phyloP scores from a whole-genome alignment of 148 eudicot genomes.

The Camellia japonica region DNA sequence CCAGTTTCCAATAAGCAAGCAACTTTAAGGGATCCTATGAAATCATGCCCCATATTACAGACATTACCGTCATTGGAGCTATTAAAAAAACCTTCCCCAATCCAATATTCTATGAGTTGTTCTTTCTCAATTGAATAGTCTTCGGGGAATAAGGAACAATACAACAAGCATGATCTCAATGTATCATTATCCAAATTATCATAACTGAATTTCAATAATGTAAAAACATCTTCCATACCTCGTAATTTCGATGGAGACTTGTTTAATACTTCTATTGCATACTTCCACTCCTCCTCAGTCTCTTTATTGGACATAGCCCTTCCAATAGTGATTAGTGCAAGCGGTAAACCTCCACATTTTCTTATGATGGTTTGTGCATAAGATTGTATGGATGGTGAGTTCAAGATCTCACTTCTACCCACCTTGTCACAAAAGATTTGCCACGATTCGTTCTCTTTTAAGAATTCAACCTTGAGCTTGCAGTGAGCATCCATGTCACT shows the following conservation, averaged over 20 bases:
- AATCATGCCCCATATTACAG: slow-evolving; percentile 30
- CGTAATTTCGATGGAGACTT: slow-evolving; percentile 34
- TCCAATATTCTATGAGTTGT: slow-evolving; percentile 40
- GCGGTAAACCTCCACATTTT: slow-evolving; percentile 49
- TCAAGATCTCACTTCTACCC: slow-evolving; percentile 13
- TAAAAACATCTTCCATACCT: slow-evolving; percentile 42
- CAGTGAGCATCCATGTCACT: slow-evolving; percentile 45
- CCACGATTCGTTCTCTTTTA: slow-evolving; percentile 41
- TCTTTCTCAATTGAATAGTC: slow-evolving; percentile 43
- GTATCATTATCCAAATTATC: slow-evolving; percentile 29
- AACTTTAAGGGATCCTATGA: slow-evolving; percentile 35
- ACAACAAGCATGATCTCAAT: slow-evolving; percentile 33
- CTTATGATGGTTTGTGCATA: slow-evolving; percentile 30
- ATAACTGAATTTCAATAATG: slow-evolving; percentile 34
- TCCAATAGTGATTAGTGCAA: slow-evolving; percentile 45
- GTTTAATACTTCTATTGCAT: slow-evolving; percentile 32
- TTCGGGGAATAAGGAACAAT: slow-evolving; percentile 44
- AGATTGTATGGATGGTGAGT: slow-evolving; percentile 13
- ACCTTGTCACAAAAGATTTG: slow-evolving; percentile 33
- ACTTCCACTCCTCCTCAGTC: slow-evolving; percentile 40
- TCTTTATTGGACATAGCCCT: slow-evolving; percentile 47
- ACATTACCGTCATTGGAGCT: slow-evolving; percentile 18
- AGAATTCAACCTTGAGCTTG: slow-evolving; percentile 39
- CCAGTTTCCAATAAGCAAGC: slow-evolving; percentile 31
- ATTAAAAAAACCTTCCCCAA: slow-evolving; percentile 40